Evolutionary conservation across 2,329 filamentous ascomycete genomes (phyloP), one percentile per base, ranked within the genome.

Genomic region (Penicillium nordicum): DNA sequence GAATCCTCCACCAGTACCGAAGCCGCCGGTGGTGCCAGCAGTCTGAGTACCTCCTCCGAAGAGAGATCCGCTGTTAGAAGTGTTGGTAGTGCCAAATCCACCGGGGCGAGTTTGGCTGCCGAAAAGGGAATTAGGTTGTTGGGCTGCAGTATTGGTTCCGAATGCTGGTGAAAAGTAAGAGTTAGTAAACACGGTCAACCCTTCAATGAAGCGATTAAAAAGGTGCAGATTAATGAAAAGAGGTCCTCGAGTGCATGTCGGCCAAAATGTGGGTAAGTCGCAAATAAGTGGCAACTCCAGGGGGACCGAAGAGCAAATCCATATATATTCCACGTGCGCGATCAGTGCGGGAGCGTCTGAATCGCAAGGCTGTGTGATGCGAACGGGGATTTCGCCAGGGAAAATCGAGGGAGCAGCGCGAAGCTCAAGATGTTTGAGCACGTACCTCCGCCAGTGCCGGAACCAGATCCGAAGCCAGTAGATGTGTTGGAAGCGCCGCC

Each of bases 401-500:
- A 62, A 58, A 60, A 60, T 42, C 29, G 40, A 27, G 36, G 46
- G 50, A 53, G 40, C 43, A 64, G 61, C 63, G 67, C 65, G 53
- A 64, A 63, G 62, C 63, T 65, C 63, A 36, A 42, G 12, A 34
- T 57, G 45, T 56, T 63, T 62, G 59, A 61, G 59, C 66, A 75
- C 73, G 67, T 76, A 76, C 73, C 74, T 74, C 71, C 71, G 62
- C 72, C 70, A 64, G 72, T 57, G 54, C 53, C 72, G 61, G 50
- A 29, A 36, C 30, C 32, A 25, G 53, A 29, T 51, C 74, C 74
- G 61, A 75, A 76, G 65, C 71, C 70, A 63, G 70, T 70, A 58
- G 68, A 67, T 55, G 68, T 68, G 58, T 68, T 73, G 29, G 53
- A 32, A 18, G 46, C 21, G 57, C 57, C 47, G 50, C 71, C 71